phyloP scores from a whole-genome alignment of 2,329 filamentous ascomycete species.

The Coniochaeta sp. region DNA sequence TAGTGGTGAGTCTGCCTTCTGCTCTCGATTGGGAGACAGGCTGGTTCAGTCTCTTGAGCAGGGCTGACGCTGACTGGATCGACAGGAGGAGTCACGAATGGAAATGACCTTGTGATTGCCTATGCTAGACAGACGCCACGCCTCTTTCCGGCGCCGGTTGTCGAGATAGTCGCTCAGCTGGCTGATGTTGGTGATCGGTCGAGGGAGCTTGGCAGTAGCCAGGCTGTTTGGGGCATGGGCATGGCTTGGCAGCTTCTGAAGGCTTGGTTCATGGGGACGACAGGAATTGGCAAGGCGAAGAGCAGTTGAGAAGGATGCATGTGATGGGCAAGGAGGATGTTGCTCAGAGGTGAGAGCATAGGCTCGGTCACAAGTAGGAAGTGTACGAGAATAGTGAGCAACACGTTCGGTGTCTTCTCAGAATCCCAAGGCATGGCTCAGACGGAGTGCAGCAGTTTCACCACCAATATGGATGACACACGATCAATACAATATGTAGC shows the following conservation, averaged over 20 bases:
- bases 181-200: conserved; percentile 41
- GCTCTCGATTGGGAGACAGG: neutral
- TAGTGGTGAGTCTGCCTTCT: conserved; percentile 31
- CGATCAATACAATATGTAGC: no score
- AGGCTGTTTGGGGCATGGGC: conserved; percentile 22
- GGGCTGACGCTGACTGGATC: neutral
- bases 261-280: conserved; percentile 20
- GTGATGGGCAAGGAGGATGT: neutral
- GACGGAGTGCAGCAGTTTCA: no score
- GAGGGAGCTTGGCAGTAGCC: conserved; percentile 32
- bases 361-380: no score
- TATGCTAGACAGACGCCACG: conserved; percentile 34
- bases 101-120: conserved; percentile 46
- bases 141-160: conserved; percentile 33
- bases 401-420: no score
- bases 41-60: no score
- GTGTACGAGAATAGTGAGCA: neutral
- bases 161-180: conserved; percentile 33
- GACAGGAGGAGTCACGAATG: conserved; percentile 45
- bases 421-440: no score
- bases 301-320: neutral
- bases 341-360: neutral
- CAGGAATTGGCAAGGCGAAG: conserved; percentile 4
- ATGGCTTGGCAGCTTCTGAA: conserved; percentile 29
- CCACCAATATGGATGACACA: no score